These are phyloP conservation scores for Fraxinus angustifolia DNA, from an alignment of 305 asterid genomes.

Conservation along the genomic window DNA sequence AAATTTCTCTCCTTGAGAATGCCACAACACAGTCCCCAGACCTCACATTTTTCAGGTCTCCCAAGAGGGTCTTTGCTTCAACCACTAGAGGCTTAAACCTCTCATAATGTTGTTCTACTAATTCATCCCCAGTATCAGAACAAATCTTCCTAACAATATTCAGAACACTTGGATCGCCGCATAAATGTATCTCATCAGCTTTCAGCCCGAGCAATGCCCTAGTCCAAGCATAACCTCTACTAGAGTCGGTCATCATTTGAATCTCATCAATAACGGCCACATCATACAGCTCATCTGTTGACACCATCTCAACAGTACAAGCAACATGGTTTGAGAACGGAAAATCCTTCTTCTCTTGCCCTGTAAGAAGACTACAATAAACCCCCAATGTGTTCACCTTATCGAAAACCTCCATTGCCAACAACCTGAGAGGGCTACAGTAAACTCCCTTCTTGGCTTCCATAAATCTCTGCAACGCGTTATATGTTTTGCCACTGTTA, in stretches of 20 bases:
- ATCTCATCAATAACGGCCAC: conserved; percentile 94
- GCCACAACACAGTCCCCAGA: conserved; percentile 95
- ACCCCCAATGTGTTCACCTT: conserved; percentile 82
- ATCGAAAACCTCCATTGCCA: conserved; percentile 97
- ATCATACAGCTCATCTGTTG: conserved; percentile 69
- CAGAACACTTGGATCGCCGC: conserved; percentile 97
- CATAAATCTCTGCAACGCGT: conserved; percentile 90
- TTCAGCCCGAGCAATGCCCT: conserved; percentile 81
- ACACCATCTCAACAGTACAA: conserved; percentile 93
- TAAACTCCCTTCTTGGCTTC: conserved; percentile 87
- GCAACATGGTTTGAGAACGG: conserved; percentile 88
- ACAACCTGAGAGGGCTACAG: conserved; percentile 89
- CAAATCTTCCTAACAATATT: conserved; percentile 60
- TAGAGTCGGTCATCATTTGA: conserved; percentile 87
- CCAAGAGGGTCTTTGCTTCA: conserved; percentile 83
- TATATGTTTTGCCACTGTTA: conserved; percentile 94
- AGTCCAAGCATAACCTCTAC: conserved; percentile 92
- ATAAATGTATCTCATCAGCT: conserved; percentile 90
- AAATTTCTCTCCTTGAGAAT: conserved; percentile 86
- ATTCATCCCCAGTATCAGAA: conserved; percentile 78
- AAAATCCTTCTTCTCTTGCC: conserved; percentile 78
- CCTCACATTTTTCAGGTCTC: conserved; percentile 72
- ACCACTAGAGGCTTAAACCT: conserved; percentile 88
- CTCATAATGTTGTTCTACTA: conserved; percentile 58
- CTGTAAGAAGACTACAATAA: conserved; percentile 83